Conservation (phyloP, 129 eudicot species). For the Arctium lappa region DNA sequence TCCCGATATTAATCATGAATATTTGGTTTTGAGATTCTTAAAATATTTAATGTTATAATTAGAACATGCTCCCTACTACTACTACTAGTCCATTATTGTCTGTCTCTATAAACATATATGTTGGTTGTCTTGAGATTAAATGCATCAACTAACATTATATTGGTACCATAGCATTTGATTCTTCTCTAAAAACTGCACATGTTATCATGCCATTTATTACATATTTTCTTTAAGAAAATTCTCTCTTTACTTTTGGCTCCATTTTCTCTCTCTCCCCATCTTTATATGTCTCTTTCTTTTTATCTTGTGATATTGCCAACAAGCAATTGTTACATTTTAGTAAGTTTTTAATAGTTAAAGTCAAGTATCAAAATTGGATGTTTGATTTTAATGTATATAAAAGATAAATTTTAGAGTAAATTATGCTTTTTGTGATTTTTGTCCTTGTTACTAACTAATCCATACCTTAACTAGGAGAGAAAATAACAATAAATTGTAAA, state of each 20-base stretch:
- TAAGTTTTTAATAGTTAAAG: too few relatives aligned
- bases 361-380: too few relatives aligned
- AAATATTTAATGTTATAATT: too few relatives aligned
- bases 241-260: constrained; percentile 7
- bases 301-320: too few relatives aligned
- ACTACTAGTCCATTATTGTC: constrained; percentile 1
- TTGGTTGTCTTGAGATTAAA: neutral
- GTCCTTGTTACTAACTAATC: too few relatives aligned
- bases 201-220: neutral
- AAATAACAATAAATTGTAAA: too few relatives aligned
- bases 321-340: too few relatives aligned
- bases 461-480: too few relatives aligned
- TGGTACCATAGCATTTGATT: constrained; percentile 2
- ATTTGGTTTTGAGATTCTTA: neutral
- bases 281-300: too few relatives aligned
- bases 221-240: neutral
- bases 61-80: neutral
- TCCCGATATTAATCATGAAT: neutral
- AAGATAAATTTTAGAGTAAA: too few relatives aligned
- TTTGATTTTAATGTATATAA: too few relatives aligned
- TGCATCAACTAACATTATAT: neutral
- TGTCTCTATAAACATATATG: constrained; percentile 5
- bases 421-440: too few relatives aligned
- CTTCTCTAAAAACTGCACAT: neutral
- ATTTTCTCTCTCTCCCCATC: neutral